Base-by-base conservation (phyloP, 2,329 filamentous ascomycete species). In the Aureobasidium sp. region DNA sequence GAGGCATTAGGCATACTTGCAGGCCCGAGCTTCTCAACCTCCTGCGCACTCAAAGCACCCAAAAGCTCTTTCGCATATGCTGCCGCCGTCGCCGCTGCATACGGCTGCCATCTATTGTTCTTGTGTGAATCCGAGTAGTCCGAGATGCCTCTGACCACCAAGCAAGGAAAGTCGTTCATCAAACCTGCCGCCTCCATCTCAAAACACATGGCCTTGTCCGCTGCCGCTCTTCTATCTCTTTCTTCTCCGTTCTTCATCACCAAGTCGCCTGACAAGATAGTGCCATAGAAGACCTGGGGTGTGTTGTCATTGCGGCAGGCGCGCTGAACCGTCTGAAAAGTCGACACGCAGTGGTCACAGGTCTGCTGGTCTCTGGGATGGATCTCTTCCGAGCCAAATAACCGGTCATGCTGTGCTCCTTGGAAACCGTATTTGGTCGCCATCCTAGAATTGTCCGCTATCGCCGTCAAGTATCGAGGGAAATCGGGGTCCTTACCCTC, bases 191-290 rank as follows among this genome's bases (percentile, higher is more conserved):
- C 65, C 49, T 67, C 68, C 61, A 64, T 64, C 37, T 64, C 64
- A 37, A 64, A 58, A 34, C 64, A 65, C 21, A 62, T 9, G 13
- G 61, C 41, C 30, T 34, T 59, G 48, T 42, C 54, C 64, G 50
- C 61, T 65, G 51, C 62, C 14, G 50, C 41, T 14, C 59, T 25
- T n/a, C 29, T 21, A 25, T 64, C 62, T 47, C 62, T 59, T 16
- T 14, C 47, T 21, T 1, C 25, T 27, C 36, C 62, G 45, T 64
- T 53, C 36, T 64, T 64, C 25, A 64, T 48, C 11, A 64, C 27
- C n/a, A 25, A 69, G 54, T 78, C 71, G 13, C 71, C 75, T 0
- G 75, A 77, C 5, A 70, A 76, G 3, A 79, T 69, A 0, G 63
- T 59, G 0, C 77, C 77, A 37, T 78, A 66, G 54, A 76, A 72